Evolutionary conservation across 2,329 filamentous ascomycete species (phyloP).

Genomic region (Didymella arachidicola): DNA sequence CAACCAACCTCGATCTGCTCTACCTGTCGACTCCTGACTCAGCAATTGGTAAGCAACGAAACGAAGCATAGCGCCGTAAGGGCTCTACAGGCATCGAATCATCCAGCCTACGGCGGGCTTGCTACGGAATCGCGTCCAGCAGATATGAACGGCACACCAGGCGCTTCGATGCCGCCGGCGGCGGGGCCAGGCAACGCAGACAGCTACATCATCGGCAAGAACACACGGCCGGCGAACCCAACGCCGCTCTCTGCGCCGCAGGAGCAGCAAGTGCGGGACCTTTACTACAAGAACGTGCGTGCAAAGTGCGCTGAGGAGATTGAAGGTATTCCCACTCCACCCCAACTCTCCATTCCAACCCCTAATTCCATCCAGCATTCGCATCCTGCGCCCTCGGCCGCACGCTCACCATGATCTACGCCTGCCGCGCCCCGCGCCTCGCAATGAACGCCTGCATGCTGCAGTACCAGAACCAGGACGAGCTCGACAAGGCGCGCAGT

Average conservation of each 20-base stretch:
- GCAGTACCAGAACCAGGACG: slow-evolving; percentile 79
- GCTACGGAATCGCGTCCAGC: no score
- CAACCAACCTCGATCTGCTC: neutral
- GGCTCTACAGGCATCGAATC: neutral
- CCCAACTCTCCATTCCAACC: no score
- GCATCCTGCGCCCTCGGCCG: slow-evolving; percentile 86
- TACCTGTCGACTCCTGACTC: no score
- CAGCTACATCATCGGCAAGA: slow-evolving; percentile 32
- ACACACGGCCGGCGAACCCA: slow-evolving; percentile 41
- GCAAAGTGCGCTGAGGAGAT: slow-evolving; percentile 76
- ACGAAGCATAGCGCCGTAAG: neutral
- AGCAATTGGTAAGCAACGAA: no score
- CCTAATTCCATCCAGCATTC: no score
- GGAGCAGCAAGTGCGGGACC: slow-evolving; percentile 72
- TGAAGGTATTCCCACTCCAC: no score
- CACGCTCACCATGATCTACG: slow-evolving; percentile 87
- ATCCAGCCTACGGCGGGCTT: no score
- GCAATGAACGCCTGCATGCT: slow-evolving; percentile 97
- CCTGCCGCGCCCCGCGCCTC: slow-evolving; percentile 79
- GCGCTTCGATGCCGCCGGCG: slow-evolving; percentile 13
- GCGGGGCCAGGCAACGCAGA: slow-evolving; percentile 16
- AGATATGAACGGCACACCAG: slow-evolving; percentile 15
- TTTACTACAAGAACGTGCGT: slow-evolving; percentile 82
- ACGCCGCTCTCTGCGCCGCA: slow-evolving; percentile 79
- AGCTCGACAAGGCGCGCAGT: slow-evolving; percentile 86